Conservation (phyloP, 2,329 filamentous ascomycete genomes). For the Claviceps pazoutovae region DNA sequence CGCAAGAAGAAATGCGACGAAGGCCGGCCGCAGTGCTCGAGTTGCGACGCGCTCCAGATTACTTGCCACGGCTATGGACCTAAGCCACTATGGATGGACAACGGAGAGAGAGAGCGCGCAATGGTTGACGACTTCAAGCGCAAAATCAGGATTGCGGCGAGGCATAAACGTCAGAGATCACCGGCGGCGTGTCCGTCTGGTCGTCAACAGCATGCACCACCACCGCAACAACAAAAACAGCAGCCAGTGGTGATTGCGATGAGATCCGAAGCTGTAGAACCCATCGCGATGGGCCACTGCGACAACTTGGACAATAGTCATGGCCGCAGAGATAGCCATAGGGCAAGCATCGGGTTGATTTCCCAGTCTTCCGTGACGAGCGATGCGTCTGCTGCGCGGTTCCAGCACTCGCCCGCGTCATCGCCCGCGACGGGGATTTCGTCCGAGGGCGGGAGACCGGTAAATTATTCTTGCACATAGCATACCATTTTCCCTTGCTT, state of each 20-base stretch:
- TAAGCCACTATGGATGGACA: constrained; percentile 22
- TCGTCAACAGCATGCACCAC: not conserved
- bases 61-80: constrained; percentile 16
- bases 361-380: not conserved
- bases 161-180: constrained; percentile 1
- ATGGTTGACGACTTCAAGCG: constrained; percentile 13
- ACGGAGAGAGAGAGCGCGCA: constrained; percentile 14
- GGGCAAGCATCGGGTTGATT: not conserved
- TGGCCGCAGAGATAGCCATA: not conserved
- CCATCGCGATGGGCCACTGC: not conserved
- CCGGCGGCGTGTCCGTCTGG: not conserved
- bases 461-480: not conserved
- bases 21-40: constrained; percentile 10
- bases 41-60: constrained; percentile 12
- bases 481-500: not conserved
- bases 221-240: not conserved
- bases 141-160: constrained; percentile 13
- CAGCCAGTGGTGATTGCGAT: not conserved
- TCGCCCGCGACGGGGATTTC: not conserved
- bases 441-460: not conserved
- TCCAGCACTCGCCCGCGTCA: not conserved
- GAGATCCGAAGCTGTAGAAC: not conserved
- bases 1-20: constrained; percentile 18
- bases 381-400: not conserved
- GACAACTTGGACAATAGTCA: not conserved